A percentile compares a stretch with the other conserved stretches of the same genome.
These are phyloP conservation scores for Trifolium fragiferum DNA, from an alignment of 306 rosid genomes.

Conservation along the genomic window DNA sequence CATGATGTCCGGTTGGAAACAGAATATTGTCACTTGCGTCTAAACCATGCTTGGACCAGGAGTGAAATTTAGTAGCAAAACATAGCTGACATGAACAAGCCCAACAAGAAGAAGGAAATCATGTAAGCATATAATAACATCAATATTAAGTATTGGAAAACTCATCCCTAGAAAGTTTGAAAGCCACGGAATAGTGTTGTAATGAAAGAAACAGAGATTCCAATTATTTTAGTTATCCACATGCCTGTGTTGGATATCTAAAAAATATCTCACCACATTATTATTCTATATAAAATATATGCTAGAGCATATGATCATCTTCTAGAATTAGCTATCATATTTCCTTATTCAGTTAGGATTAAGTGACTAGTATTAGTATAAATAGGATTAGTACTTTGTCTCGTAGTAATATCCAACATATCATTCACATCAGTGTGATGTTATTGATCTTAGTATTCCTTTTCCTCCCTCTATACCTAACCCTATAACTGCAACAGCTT, in stretches of 20 bases:
- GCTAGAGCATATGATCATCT: not conserved
- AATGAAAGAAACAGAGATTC: not conserved
- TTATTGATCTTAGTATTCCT: not conserved
- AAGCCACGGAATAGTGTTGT: constrained; percentile 14
- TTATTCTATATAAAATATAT: not conserved
- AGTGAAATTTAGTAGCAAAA: constrained; percentile 10
- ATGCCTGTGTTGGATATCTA: constrained; percentile 5
- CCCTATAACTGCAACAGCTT: constrained; percentile 12
- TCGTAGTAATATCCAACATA: not conserved
- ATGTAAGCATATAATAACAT: not conserved
- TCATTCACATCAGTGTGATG: not conserved
- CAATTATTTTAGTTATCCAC: constrained; percentile 2
- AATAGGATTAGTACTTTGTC: constrained; percentile 4
- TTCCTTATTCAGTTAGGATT: not conserved
- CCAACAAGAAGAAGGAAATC: constrained; percentile 19
- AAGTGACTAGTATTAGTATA: not conserved
- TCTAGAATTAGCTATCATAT: not conserved
- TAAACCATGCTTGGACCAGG: not conserved
- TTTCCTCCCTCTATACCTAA: not conserved
- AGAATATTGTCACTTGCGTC: constrained; percentile 8
- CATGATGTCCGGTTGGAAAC: not conserved
- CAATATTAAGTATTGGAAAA: not conserved
- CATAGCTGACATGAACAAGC: constrained; percentile 27
- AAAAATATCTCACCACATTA: not conserved
- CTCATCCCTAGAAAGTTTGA: constrained; percentile 19